Conservation (phyloP, 1,284 basidiomycete species). For the Ustilago crameri region DNA sequence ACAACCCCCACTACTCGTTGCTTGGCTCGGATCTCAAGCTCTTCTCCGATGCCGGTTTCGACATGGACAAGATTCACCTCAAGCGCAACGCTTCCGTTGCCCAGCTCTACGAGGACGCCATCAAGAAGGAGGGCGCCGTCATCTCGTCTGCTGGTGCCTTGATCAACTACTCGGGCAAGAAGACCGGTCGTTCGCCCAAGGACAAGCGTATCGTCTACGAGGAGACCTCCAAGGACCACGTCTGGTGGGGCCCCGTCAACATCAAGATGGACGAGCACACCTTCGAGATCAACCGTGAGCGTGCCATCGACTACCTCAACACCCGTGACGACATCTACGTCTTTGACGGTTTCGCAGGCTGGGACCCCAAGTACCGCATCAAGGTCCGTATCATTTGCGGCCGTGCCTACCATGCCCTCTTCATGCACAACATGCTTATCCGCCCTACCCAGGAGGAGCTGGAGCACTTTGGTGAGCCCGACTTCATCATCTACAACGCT, state of each 20-base stretch:
- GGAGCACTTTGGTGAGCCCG: conserved; percentile 94
- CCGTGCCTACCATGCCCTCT: conserved; percentile 97
- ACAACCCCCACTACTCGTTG: conserved; percentile 61
- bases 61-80: conserved; percentile 76
- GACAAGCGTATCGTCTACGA: conserved; percentile 99
- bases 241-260: conserved; percentile 99
- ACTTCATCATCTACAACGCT: conserved; percentile 99
- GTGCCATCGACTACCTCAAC: conserved; percentile 99
- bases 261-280: conserved; percentile 99
- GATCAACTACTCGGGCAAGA: conserved; percentile 99
- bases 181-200: conserved; percentile 97
- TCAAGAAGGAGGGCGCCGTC: conserved; percentile 97
- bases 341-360: conserved; percentile 96
- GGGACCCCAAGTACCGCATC: conserved; percentile 99
- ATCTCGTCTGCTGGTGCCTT: conserved; percentile 94
- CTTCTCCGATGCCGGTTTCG: conserved; percentile 99
- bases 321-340: conserved; percentile 97
- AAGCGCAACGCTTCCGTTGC: conserved; percentile 96
- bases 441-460: conserved; percentile 95
- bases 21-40: conserved; percentile 83
- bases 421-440: conserved; percentile 97
- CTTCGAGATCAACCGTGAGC: conserved; percentile 99
- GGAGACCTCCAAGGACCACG: conserved; percentile 94
- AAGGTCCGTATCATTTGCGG: conserved; percentile 99
- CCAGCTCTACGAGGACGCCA: conserved; percentile 96